Base-by-base conservation (phyloP, 257 asterid genomes). In the Euphrasia confusa region DNA sequence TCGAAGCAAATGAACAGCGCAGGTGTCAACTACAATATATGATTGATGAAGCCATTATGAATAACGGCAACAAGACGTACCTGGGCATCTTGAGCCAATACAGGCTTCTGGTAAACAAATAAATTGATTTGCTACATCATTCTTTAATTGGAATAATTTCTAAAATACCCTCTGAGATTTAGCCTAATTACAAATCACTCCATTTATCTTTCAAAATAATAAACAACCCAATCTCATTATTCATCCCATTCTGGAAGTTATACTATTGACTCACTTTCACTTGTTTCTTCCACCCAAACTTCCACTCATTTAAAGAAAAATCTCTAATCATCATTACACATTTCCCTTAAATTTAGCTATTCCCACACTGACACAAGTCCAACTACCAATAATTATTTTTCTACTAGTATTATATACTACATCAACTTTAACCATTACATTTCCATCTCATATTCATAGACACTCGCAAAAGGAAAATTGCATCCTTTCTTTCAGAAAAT, bases 41-140 rank as follows among this genome's bases (percentile, higher is more conserved):
- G 96, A 82, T 88, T 57, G 95, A 91, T 71, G 96, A 82, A 72
- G 84, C 96, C 58, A 86, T 91, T 64, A 84, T 79, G 79, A 81
- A 84, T 78, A 88, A 91, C 68, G 90, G 95, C 66, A 88, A 82
- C 77, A 84, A 80, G 72, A 83, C 94, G 60, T 91, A 85, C 74
- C 76, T 91, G 88, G 82, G 94, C 61, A 87, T 91, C 73, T 86
- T 88, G 62, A 87, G 91, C 72, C 98, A 90, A 71, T 90, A 90
- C 80, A 83, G 95, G 69, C 90, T 91, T 66, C 83, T 91, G 96
- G 98, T 91, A 86, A 73, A 50, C 68, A 35, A 21, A 21, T 30
- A 24, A 56, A 42, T 57, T 48, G 17, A 57, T 71, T 21, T 45
- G 17, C 59, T 47, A 33, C 61, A 30, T 13, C 57, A 14, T 42